phyloP scores from a whole-genome alignment of 495 filamentous ascomycete species.

The Penicillium macrosclerotiorum region DNA sequence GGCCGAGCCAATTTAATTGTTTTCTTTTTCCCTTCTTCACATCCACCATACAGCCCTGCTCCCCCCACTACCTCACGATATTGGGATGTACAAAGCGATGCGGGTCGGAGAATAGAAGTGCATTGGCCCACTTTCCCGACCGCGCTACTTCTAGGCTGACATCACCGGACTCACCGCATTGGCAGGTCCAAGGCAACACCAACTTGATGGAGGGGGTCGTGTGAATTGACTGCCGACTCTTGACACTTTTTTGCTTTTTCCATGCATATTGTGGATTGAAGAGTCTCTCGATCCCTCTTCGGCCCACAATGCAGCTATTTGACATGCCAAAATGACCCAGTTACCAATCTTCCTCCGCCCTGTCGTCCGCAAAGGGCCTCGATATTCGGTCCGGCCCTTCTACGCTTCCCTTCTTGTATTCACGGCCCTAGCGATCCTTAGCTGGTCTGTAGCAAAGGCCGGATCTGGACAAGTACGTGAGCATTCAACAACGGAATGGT shows the following conservation, averaged over 20 bases:
- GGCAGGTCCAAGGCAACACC: constrained; percentile 1
- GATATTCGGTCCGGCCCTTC: constrained; percentile 39
- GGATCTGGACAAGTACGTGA: constrained; percentile 6
- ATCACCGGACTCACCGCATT: constrained; percentile 27
- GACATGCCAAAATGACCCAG: constrained; percentile 23
- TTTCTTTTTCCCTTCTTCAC: not conserved
- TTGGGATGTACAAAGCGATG: not conserved
- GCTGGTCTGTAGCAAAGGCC: constrained; percentile 17
- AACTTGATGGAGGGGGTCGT: constrained; percentile 7
- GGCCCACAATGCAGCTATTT: constrained; percentile 30
- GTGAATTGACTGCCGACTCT: constrained; percentile 5
- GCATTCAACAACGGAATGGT: constrained; percentile 5
- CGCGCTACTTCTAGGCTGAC: constrained; percentile 22
- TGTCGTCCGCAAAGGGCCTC: constrained; percentile 24
- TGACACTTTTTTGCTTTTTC: not conserved
- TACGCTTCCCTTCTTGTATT: constrained; percentile 35
- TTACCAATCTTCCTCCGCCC: constrained; percentile 24
- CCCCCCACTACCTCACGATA: too few species aligned
- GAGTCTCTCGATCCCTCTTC: not conserved
- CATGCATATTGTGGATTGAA: not conserved
- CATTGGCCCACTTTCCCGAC: constrained; percentile 24
- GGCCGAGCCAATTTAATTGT: not conserved
- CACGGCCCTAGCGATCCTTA: constrained; percentile 25
- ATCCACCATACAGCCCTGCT: too few species aligned
- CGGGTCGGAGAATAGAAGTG: constrained; percentile 6